phyloP scores from a whole-genome alignment of 805 yeast species.

The Clavispora carvajalis region DNA sequence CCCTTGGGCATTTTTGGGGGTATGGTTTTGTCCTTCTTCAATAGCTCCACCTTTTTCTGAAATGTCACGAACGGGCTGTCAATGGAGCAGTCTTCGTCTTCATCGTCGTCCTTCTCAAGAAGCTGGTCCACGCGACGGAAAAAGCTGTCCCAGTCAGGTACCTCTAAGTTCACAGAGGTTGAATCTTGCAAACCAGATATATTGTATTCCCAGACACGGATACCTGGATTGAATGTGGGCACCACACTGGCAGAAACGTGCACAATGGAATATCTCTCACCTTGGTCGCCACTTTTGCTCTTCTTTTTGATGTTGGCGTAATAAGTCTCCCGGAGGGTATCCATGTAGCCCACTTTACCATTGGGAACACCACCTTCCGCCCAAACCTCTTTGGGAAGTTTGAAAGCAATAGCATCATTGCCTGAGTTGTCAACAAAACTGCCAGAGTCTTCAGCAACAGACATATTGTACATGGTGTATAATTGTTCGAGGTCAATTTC shows the following conservation, averaged over 20 bases:
- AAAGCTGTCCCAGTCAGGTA: constrained; percentile 56
- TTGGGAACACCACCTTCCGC: constrained; percentile 61
- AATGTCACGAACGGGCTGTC: constrained; percentile 3
- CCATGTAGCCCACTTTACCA: constrained; percentile 63
- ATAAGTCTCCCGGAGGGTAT: constrained; percentile 45
- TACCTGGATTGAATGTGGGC: constrained; percentile 81
- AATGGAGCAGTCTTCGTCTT: constrained; percentile 6
- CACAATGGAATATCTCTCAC: constrained; percentile 63
- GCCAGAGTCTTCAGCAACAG: constrained; percentile 6
- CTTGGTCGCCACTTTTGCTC: constrained; percentile 36
- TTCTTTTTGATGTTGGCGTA: constrained; percentile 47
- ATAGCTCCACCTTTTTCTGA: constrained; percentile 15
- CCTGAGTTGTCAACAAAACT: constrained; percentile 12
- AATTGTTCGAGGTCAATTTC: constrained; percentile 6
- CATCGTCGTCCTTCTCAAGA: constrained; percentile 16
- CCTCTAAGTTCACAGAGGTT: constrained; percentile 6
- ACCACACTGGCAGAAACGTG: constrained; percentile 70
- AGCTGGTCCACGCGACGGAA: constrained; percentile 29
- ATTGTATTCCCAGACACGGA: constrained; percentile 85
- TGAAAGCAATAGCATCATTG: constrained; percentile 17
- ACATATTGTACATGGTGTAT: constrained; percentile 4
- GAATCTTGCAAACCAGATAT: constrained; percentile 45
- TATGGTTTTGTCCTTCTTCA: constrained; percentile 51
- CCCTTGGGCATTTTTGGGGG: constrained; percentile 55
- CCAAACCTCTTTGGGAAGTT: constrained; percentile 11